phyloP scores from a whole-genome alignment of 352 stramenopile species.

The Saprolegnia diclina region DNA sequence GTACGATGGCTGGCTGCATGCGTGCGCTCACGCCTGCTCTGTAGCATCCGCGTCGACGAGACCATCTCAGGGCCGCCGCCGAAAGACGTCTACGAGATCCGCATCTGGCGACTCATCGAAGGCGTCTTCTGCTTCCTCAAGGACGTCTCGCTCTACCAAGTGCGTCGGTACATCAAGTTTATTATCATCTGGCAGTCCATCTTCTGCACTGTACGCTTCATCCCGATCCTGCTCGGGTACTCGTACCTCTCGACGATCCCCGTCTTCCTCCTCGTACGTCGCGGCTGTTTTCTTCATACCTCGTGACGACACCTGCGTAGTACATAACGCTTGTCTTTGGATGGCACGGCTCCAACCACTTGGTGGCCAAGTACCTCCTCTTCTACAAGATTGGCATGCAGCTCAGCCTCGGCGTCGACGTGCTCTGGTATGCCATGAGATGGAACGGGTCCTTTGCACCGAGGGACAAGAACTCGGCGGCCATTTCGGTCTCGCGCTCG shows the following conservation, averaged over 20 bases:
- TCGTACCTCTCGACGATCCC: constrained; percentile 79
- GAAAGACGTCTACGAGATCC: constrained; percentile 25
- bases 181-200: constrained; percentile 80
- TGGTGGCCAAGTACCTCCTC: constrained; percentile 77
- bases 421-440: constrained; percentile 81
- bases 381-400: constrained; percentile 89
- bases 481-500: constrained; percentile 61
- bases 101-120: constrained; percentile 78
- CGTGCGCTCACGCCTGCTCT: not conserved
- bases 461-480: not conserved
- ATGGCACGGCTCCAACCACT: constrained; percentile 85
- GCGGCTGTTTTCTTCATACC: not conserved
- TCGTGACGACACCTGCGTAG: constrained; percentile 27
- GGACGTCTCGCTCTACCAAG: constrained; percentile 85
- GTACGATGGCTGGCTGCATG: not conserved
- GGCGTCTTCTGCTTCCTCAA: constrained; percentile 84
- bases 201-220: constrained; percentile 77
- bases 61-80: not conserved
- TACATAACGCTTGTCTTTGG: constrained; percentile 82
- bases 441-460: constrained; percentile 54
- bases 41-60: constrained; percentile 20
- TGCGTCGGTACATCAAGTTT: constrained; percentile 70
- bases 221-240: constrained; percentile 79
- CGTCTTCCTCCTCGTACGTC: constrained; percentile 64
- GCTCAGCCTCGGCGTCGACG: constrained; percentile 70